A percentile compares a stretch with the other conserved stretches of the same genome.
Conservation (phyloP, 371 early-diverging fungal species). For the Zychaea mexicana region DNA sequence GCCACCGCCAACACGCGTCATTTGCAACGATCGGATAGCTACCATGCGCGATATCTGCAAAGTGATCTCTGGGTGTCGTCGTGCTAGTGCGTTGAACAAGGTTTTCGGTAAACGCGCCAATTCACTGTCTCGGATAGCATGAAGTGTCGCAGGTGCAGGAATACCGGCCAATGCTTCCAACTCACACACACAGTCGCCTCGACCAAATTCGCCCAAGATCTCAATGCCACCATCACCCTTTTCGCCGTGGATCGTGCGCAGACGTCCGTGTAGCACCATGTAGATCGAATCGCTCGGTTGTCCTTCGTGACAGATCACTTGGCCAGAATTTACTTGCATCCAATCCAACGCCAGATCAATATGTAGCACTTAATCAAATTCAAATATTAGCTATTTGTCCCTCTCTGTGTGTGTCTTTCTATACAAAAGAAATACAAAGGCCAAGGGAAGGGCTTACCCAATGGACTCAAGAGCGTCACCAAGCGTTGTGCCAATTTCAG, state of each 20-base stretch:
- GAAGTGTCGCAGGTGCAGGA: slow-evolving; percentile 85
- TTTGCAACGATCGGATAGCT: slow-evolving; percentile 73
- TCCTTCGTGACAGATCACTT: slow-evolving; percentile 88
- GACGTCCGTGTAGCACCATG: slow-evolving; percentile 92
- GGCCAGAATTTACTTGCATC: slow-evolving; percentile 91
- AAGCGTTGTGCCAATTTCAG: slow-evolving; percentile 89
- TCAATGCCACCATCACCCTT: slow-evolving; percentile 70
- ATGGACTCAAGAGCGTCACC: slow-evolving; percentile 78
- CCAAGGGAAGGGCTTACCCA: slow-evolving; percentile 57
- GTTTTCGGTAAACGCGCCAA: slow-evolving; percentile 95
- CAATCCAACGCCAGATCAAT: slow-evolving; percentile 96
- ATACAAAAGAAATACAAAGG: no score
- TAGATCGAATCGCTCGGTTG: slow-evolving; percentile 88
- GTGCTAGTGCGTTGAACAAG: slow-evolving; percentile 88
- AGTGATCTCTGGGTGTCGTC: slow-evolving; percentile 89
- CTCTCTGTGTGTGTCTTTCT: not conserved
- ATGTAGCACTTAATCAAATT: slow-evolving; percentile 62
- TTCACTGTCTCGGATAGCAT: slow-evolving; percentile 97
- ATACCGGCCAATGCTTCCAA: slow-evolving; percentile 87
- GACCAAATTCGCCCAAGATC: slow-evolving; percentile 92
- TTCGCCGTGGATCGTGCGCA: slow-evolving; percentile 80
- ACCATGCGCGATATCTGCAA: slow-evolving; percentile 91
- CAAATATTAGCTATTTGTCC: not conserved
- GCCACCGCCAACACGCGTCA: not conserved
- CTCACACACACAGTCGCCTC: slow-evolving; percentile 95